Evolutionary conservation across 192 early-diverging fungal species (phyloP).

Genomic region (Entomortierella lignicola): DNA sequence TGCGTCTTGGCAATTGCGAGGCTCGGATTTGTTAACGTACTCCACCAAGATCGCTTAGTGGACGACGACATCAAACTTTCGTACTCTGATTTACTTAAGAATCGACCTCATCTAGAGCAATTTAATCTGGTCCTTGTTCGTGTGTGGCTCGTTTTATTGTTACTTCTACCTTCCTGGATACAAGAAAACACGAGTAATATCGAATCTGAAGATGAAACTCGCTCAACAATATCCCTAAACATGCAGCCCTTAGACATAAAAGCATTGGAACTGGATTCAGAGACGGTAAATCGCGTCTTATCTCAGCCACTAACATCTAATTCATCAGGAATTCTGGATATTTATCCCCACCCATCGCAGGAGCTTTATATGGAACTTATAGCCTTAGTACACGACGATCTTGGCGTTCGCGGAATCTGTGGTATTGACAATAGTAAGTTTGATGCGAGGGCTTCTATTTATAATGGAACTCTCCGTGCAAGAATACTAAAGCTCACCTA

Average conservation of each 20-base stretch:
- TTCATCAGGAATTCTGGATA: constrained; percentile 2
- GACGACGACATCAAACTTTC: constrained; percentile 53
- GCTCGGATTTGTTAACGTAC: constrained; percentile 41
- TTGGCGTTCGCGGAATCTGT: constrained; percentile 72
- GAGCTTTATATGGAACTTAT: constrained; percentile 58
- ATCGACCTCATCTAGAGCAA: constrained; percentile 44
- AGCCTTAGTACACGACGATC: constrained; percentile 65
- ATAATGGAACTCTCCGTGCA: too few relatives aligned
- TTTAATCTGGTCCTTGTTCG: constrained; percentile 43
- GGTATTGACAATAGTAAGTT: constrained; percentile 50
- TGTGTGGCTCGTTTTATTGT: constrained; percentile 34
- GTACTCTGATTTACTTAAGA: constrained; percentile 34
- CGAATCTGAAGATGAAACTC: background rate
- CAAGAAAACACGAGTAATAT: background rate
- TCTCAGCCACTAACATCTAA: constrained; percentile 27
- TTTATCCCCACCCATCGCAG: constrained; percentile 15
- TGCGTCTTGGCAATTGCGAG: constrained; percentile 34
- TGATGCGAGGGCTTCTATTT: background rate
- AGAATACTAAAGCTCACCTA: too few relatives aligned
- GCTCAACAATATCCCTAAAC: background rate
- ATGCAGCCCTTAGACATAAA: constrained; percentile 13
- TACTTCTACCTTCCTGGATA: constrained; percentile 44
- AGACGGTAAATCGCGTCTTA: constrained; percentile 16
- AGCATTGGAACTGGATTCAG: constrained; percentile 20
- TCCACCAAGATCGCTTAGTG: constrained; percentile 48